Percentiles rank a stretch among this genome's conserved stretches.
Conservation (phyloP, 805 yeast species). For the Candida multigemmis region DNA sequence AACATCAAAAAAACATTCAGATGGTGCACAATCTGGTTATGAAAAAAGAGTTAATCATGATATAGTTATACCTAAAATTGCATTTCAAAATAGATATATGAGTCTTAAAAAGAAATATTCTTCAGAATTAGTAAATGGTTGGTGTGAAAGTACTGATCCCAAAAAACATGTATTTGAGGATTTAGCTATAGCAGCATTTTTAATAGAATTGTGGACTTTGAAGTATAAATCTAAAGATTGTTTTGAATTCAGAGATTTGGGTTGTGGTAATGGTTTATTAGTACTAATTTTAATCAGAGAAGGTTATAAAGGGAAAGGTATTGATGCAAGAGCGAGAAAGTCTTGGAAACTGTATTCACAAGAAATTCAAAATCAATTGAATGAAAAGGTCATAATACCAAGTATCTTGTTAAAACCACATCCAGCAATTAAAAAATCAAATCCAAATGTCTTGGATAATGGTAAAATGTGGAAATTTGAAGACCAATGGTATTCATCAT, state of each 20-base stretch:
- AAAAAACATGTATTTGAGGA: constrained; percentile 95
- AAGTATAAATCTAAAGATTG: constrained; percentile 28
- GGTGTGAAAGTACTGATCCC: constrained; percentile 96
- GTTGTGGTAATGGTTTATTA: constrained; percentile 90
- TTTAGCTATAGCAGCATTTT: constrained; percentile 88
- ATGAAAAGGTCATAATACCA: constrained; percentile 82
- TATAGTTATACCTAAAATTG: constrained; percentile 68
- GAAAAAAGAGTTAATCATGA: constrained; percentile 86
- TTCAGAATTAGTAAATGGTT: constrained; percentile 58
- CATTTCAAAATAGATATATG: constrained; percentile 77
- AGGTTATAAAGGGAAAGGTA: constrained; percentile 76
- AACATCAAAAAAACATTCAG: constrained; percentile 77
- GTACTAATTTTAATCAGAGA: constrained; percentile 69
- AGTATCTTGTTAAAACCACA: constrained; percentile 60
- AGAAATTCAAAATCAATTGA: constrained; percentile 46
- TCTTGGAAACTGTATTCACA: constrained; percentile 76
- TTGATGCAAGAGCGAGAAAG: constrained; percentile 84
- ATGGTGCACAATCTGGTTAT: constrained; percentile 78
- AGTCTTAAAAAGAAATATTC: constrained; percentile 77
- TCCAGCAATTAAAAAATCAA: constrained; percentile 61
- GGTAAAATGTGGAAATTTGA: no score
- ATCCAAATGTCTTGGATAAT: constrained; percentile 24
- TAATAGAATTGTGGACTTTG: constrained; percentile 75
- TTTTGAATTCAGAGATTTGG: constrained; percentile 78
- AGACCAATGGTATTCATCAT: constrained; percentile 51